phyloP scores from a whole-genome alignment of 2,329 filamentous ascomycete species.

The Penicillium sp. region DNA sequence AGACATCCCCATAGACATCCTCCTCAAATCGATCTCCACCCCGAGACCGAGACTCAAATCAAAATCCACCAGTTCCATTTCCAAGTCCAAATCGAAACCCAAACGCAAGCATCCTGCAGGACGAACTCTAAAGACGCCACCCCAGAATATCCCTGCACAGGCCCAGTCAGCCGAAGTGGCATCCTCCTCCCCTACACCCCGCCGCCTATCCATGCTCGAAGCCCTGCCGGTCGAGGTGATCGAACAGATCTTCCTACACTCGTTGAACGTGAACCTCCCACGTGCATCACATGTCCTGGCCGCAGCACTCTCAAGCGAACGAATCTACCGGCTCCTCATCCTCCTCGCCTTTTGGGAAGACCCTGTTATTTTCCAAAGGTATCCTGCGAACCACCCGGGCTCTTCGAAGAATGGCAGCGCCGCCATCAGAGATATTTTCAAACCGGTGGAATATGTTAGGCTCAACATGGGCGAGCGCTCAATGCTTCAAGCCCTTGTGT shows the following conservation, averaged over 20 bases:
- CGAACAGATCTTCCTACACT: constrained; percentile 53
- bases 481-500: constrained; percentile 35
- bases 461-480: constrained; percentile 29
- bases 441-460: constrained; percentile 36
- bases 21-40: background rate
- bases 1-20: background rate
- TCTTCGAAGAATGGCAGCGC: background rate
- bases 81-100: background rate
- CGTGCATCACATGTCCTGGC: constrained; percentile 44
- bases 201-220: constrained; percentile 37
- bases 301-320: constrained; percentile 39
- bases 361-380: background rate
- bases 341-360: constrained; percentile 43
- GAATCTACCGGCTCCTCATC: constrained; percentile 43
- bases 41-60: background rate
- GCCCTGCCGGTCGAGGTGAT: constrained; percentile 51
- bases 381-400: background rate
- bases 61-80: too few species aligned
- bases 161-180: background rate
- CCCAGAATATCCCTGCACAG: background rate
- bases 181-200: background rate
- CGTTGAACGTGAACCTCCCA: constrained; percentile 47
- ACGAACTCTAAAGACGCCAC: background rate
- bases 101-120: background rate
- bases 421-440: constrained; percentile 32